Conservation (phyloP, 2,329 filamentous ascomycete genomes). For the Neodidymelliopsis sp. region DNA sequence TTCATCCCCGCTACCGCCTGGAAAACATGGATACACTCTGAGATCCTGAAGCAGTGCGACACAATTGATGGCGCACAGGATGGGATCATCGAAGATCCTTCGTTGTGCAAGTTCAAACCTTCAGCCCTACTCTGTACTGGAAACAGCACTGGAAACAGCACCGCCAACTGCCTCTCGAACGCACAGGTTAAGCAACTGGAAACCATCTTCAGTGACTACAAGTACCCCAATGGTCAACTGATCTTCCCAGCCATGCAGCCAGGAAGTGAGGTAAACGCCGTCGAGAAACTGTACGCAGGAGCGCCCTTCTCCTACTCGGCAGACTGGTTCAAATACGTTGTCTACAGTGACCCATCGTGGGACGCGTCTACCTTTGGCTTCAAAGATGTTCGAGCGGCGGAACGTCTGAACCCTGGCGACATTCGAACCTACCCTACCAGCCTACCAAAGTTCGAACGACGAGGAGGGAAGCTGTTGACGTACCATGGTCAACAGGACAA, state of each 20-base stretch:
- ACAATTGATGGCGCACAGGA: slow-evolving; percentile 57
- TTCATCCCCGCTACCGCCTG: slow-evolving; percentile 33
- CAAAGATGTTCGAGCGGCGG: slow-evolving; percentile 39
- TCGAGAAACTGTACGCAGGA: slow-evolving; percentile 47
- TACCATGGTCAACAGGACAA: slow-evolving; percentile 56
- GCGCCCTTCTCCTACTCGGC: slow-evolving; percentile 47
- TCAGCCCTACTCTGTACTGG: slow-evolving; percentile 45
- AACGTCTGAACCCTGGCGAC: slow-evolving; percentile 45
- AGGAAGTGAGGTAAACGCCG: slow-evolving; percentile 54
- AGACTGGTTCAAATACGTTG: slow-evolving; percentile 56
- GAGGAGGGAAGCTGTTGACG: slow-evolving; percentile 55
- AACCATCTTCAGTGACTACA: slow-evolving; percentile 53
- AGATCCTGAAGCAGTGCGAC: slow-evolving; percentile 60
- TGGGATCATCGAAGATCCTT: slow-evolving; percentile 56
- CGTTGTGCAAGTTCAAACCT: slow-evolving; percentile 47
- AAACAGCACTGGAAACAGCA: slow-evolving; percentile 14
- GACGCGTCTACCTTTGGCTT: slow-evolving; percentile 23
- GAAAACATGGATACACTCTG: slow-evolving; percentile 49
- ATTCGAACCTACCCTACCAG: slow-evolving; percentile 48
- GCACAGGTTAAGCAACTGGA: slow-evolving; percentile 54
- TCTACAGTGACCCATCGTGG: slow-evolving; percentile 50
- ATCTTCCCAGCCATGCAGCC: slow-evolving; percentile 59
- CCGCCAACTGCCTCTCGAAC: slow-evolving; percentile 51
- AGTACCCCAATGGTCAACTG: slow-evolving; percentile 51
- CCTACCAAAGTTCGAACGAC: slow-evolving; percentile 39